Conservation (phyloP, 805 yeast species). For the Zygoascus ofunaensis region DNA sequence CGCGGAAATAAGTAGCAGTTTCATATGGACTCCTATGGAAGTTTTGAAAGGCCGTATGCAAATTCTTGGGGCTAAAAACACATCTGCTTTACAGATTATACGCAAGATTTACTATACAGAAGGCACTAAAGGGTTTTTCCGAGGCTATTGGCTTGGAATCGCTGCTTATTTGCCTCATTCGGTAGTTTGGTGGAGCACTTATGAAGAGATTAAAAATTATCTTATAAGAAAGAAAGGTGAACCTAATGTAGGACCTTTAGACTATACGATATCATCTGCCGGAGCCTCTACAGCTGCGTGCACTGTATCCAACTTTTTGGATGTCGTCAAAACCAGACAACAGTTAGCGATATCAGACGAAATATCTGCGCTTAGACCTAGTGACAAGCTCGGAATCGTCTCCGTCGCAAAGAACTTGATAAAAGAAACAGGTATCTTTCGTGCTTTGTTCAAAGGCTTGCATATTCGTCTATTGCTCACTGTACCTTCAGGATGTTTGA, state of each 20-base stretch:
- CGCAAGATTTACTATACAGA: slow-evolving; percentile 43
- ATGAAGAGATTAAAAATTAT: slow-evolving; percentile 16
- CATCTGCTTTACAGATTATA: slow-evolving; percentile 16
- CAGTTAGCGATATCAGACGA: slow-evolving; percentile 35
- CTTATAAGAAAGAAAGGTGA: background rate
- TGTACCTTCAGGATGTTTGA: slow-evolving; percentile 32
- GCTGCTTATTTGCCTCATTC: slow-evolving; percentile 36
- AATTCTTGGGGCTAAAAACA: slow-evolving; percentile 19
- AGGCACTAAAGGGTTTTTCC: slow-evolving; percentile 69
- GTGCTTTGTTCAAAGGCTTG: slow-evolving; percentile 32
- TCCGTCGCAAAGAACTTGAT: slow-evolving; percentile 29
- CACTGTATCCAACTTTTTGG: slow-evolving; percentile 31
- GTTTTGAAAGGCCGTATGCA: slow-evolving; percentile 39
- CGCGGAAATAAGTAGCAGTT: slow-evolving; percentile 33
- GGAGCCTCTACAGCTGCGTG: slow-evolving; percentile 30
- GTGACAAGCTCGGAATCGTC: slow-evolving; percentile 28
- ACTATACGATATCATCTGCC: slow-evolving; percentile 30
- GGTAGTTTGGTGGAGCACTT: slow-evolving; percentile 35
- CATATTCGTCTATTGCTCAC: slow-evolving; percentile 30
- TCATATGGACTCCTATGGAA: slow-evolving; percentile 39
- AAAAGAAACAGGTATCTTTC: slow-evolving; percentile 28
- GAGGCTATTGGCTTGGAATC: slow-evolving; percentile 52
- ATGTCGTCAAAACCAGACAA: slow-evolving; percentile 37
- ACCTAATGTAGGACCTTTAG: slow-evolving; percentile 16
- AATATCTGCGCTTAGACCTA: slow-evolving; percentile 30